Evolutionary conservation across 2,329 filamentous ascomycete genomes (phyloP).

Genomic region (Tolypocladium paradoxum): DNA sequence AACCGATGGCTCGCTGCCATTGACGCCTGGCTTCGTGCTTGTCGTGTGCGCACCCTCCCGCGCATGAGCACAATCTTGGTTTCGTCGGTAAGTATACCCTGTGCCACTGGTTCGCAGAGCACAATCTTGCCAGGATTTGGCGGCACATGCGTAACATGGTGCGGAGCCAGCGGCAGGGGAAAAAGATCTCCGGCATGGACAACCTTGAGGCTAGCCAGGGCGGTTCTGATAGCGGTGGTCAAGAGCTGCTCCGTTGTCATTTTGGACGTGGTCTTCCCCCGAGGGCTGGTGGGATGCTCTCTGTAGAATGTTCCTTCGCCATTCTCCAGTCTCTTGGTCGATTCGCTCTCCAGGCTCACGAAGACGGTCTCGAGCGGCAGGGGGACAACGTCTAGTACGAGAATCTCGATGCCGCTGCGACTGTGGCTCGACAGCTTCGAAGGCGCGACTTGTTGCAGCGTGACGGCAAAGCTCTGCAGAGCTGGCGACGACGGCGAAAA

Average conservation of each 20-base stretch:
- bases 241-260: constrained; percentile 44
- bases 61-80: constrained; percentile 78
- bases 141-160: constrained; percentile 77
- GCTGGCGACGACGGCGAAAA: constrained; percentile 62
- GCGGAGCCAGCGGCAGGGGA: constrained; percentile 65
- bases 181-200: constrained; percentile 78
- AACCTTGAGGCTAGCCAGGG: constrained; percentile 60
- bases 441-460: constrained; percentile 61
- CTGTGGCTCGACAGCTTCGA: constrained; percentile 63
- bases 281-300: constrained; percentile 36
- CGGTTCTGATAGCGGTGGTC: constrained; percentile 58
- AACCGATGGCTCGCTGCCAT: constrained; percentile 31
- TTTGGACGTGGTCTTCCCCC: constrained; percentile 25
- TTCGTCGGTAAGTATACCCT: constrained; percentile 64
- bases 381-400: constrained; percentile 70
- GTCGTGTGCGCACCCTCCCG: constrained; percentile 46
- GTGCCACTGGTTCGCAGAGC: constrained; percentile 88
- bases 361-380: constrained; percentile 76
- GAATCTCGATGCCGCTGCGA: constrained; percentile 71
- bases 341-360: constrained; percentile 72
- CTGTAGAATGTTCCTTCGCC: constrained; percentile 74
- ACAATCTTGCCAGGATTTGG: constrained; percentile 79
- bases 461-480: constrained; percentile 69
- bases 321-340: constrained; percentile 69
- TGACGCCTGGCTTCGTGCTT: constrained; percentile 33